Evolutionary conservation across 495 filamentous ascomycete species (phyloP), one percentile per base, ranked within the genome.

Genomic region (Acidomyces sp.): DNA sequence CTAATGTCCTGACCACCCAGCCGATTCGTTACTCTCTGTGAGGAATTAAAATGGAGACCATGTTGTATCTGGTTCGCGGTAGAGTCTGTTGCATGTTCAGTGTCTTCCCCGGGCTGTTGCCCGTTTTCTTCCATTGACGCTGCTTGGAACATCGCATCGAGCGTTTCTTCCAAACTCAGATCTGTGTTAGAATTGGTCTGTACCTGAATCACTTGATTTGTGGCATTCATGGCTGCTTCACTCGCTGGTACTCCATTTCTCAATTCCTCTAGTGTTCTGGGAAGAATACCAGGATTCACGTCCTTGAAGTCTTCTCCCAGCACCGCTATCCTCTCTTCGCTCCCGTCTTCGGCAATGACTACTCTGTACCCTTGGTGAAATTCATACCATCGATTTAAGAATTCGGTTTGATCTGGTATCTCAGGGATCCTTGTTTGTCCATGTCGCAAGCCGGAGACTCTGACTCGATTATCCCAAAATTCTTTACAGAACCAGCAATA

Each of bases 401-500:
- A 67, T 13, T 50, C 58, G 6, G 45, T 48, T 45, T 67, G 63
- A 48, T 64, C 59, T 4, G 63, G 63, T 12, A 53, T 34, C 12
- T 56, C 41, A 20, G 63, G 63, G 25, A 67, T 60, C 37, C 55
- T 50, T 7, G 61, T 61, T 28, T 57, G 49, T 4, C 37, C 43
- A 1, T 54, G 34, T 20, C 41, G 26, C 18, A 63, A 30, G 23
- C 60, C 52, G 6, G 51, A 53, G 6, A 46, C 48, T 1, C 34
- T 48, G 2, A 65, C 50, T 17, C 63, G 41, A 30, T 59, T 60
- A 37, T 54, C 51, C 63, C 63, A 67, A 53, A 67, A 67, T 27
- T 63, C 63, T 53, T 62, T 62, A 39, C 63, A 67, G 49, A 59
- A 63, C 60, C 61, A 65, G 47, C 63, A 67, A 39, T 67, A 67